Base-by-base conservation (phyloP, 192 early-diverging fungal species). In the Globomyces pollinis-pini region DNA sequence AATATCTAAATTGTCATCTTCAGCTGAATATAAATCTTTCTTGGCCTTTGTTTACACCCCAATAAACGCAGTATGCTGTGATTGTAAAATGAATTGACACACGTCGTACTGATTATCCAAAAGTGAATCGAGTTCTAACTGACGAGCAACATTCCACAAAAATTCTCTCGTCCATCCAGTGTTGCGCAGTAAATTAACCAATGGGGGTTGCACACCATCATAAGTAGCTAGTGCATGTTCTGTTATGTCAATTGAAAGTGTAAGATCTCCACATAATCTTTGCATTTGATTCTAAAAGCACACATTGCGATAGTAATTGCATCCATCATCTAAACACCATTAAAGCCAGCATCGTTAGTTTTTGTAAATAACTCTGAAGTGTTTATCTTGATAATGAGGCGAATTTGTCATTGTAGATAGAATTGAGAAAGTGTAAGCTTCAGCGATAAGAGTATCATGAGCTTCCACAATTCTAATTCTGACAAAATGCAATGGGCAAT, bases 261-360 rank as follows among this genome's bases (percentile, higher is more conserved):
- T 26, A 7, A 57, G 15, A 39, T 57, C 55, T 39, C 31, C 3
- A n/a, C 28, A 20, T 57, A 57, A 33, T 31, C 38, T 29, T 33
- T 24, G 15, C 18, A 18, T 2, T 32, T 28, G 2, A 31, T 38
- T 41, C 55, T 57, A n/a, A 57, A 57, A 57, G 28, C 55, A 2
- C 42, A n/a, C 13, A 57, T 12, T 15, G 32, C 45, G 1, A 61
- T 35, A 9, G 43, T 36, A 29, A 51, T 49, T 9, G 45, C 59
- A 33, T 61, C 59, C 20, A 61, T 21, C 28, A 28, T 51, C 44
- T 29, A 50, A 21, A 61, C 59, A n/a, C n/a, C n/a, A 50, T 61
- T 36, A 35, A 50, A 61, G 4, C 59, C 59, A 16, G 59, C 21
- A 36, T 24, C 8, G 21, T 51, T 31, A n/a, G 51, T 44, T 50